Percentiles rank a stretch among this genome's conserved stretches.
Conservation (phyloP, 2,329 filamentous ascomycete genomes). For the Fusarium globosum region DNA sequence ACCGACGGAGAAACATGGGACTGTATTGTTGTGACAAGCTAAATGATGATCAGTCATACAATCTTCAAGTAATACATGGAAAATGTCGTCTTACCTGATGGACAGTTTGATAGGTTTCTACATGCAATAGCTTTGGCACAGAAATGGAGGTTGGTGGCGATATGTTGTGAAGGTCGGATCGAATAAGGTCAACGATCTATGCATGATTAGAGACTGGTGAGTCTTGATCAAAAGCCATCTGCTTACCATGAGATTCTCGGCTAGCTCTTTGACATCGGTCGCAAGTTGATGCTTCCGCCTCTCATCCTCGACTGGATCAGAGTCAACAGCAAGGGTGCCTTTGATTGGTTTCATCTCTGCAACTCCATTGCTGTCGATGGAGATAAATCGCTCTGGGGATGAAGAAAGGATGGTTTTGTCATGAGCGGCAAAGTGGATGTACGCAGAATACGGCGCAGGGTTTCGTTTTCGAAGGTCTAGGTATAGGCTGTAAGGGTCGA, state of each 20-base stretch:
- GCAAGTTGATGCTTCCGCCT: background rate
- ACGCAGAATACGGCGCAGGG: background rate
- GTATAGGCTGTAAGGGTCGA: background rate
- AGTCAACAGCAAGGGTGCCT: background rate
- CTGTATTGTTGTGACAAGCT: background rate
- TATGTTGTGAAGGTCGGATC: background rate
- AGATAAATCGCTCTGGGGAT: background rate
- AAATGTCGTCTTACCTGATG: background rate
- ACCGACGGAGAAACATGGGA: background rate
- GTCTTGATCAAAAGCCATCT: fast-evolving
- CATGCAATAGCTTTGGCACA: background rate
- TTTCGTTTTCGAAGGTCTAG: background rate
- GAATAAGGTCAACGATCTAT: background rate
- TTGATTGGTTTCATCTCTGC: background rate
- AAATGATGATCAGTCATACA: fast-evolving
- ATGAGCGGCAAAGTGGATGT: background rate
- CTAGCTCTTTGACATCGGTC: background rate
- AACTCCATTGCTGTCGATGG: background rate
- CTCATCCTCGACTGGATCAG: background rate
- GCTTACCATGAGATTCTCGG: background rate
- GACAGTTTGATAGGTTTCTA: background rate
- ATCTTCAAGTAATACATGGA: fast-evolving
- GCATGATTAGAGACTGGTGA: fast-evolving
- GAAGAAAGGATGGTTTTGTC: background rate
- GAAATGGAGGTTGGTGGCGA: background rate